Percentiles rank a stretch among this genome's conserved stretches.
phyloP scores from a whole-genome alignment of 352 stramenopile genomes.

The Phytophthora pistaciae region DNA sequence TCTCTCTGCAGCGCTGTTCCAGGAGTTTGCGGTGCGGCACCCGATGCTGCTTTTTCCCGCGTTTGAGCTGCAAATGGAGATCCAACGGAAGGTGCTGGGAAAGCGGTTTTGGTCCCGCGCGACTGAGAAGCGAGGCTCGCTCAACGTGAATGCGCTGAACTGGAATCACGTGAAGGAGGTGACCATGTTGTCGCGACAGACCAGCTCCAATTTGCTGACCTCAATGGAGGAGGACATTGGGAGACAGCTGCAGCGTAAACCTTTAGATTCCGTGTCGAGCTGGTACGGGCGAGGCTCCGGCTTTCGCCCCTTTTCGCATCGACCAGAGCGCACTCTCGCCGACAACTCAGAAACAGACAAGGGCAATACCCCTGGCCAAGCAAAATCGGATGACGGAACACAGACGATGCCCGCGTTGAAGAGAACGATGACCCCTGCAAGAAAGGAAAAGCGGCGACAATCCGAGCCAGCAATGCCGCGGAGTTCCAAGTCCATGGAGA shows the following conservation, averaged over 20 bases:
- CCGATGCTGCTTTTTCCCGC: conserved; percentile 77
- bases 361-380: not conserved
- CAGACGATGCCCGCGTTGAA: conserved; percentile 6
- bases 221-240: conserved; percentile 45
- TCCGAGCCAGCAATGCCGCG: conserved; percentile 5
- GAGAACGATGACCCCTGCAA: conserved; percentile 13
- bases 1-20: conserved; percentile 54
- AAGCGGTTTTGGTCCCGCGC: conserved; percentile 65
- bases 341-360: conserved; percentile 6
- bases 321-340: conserved; percentile 17
- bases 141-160: conserved; percentile 47
- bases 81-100: conserved; percentile 67
- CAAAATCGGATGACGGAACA: conserved; percentile 2
- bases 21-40: conserved; percentile 64
- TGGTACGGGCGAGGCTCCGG: conserved; percentile 24
- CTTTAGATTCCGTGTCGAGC: not conserved
- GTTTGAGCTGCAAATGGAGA: conserved; percentile 74
- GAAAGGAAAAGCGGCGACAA: conserved; percentile 19
- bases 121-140: conserved; percentile 44
- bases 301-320: conserved; percentile 17
- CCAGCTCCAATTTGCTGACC: conserved; percentile 30
- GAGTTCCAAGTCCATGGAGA: conserved; percentile 10
- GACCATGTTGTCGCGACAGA: conserved; percentile 34
- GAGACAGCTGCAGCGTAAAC: conserved; percentile 29
- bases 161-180: conserved; percentile 50